Evolutionary conservation across 495 filamentous ascomycete genomes (phyloP), one percentile per base, ranked within the genome.

Genomic region (Neurospora tetraspora): DNA sequence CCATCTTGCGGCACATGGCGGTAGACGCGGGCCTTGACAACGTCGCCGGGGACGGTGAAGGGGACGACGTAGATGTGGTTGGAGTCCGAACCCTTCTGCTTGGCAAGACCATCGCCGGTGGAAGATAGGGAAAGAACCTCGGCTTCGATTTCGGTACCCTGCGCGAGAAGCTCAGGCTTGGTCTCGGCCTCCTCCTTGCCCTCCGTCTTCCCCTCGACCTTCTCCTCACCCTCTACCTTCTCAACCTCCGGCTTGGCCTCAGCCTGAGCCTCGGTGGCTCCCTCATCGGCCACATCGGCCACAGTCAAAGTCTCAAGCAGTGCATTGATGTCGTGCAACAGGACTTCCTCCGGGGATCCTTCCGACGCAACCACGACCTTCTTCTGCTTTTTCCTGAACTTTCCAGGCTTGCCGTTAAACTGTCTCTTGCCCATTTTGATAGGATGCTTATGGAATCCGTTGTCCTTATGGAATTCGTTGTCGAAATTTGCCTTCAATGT

Each of bases 51-150:
- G 4, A 94, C 86, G 7, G 80, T 72, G 78, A 98, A 98, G 0
- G 96, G 94, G 10, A 98, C 92, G 40, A 96, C 91, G 76, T 92
- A 97, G 75, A 97, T 90, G 79, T 91, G 92, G 65, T 90, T 83
- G 4, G 86, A 88, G 59, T 89, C 83, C 3, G 86, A 88, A 61
- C 89, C 87, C 36, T 89, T 82, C 36, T 88, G 85, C 36, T 89
- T 74, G 4, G 92, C 95, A 38, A 98, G 84, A 2, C 92, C 95
- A 77, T 97, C 95, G 7, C 95, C 96, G 3, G 91, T 96, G n/a
- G 94, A 97, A 0, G 94, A 93, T 31, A 98, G 83, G 72, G 91
- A 85, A 7, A 88, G 77, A 69, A 98, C 87, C 5, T 88, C 87
- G 45, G 98, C 87, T 70, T 96, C 91, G 65, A 97, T 88, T 76